phyloP scores from a whole-genome alignment of 306 rosid species.

The Quercus berberidifolia region DNA sequence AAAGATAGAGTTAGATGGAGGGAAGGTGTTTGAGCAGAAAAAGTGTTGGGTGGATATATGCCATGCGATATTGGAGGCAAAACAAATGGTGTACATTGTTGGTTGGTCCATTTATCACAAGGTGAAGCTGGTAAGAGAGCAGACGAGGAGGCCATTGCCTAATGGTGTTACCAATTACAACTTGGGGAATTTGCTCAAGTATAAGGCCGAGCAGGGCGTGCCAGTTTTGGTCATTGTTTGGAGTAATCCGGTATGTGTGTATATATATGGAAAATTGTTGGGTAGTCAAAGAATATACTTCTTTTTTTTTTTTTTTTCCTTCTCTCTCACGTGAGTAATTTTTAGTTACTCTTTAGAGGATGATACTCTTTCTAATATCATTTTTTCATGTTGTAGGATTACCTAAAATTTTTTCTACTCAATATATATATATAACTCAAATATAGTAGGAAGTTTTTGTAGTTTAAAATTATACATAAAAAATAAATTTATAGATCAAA shows the following conservation, averaged over 20 bases:
- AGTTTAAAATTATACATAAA: too few species aligned
- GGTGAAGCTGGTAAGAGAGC: conserved; percentile 91
- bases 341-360: too few species aligned
- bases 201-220: conserved; percentile 83
- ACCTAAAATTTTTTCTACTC: too few species aligned
- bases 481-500: too few species aligned
- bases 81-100: conserved; percentile 78
- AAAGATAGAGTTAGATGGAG: conserved; percentile 59
- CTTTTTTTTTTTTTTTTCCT: too few species aligned
- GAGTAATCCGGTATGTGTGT: conserved; percentile 64
- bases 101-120: conserved; percentile 91
- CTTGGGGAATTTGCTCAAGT: conserved; percentile 85
- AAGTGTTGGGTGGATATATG: conserved; percentile 97
- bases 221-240: conserved; percentile 85
- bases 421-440: too few species aligned
- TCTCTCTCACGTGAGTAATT: too few species aligned
- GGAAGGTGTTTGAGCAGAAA: conserved; percentile 45
- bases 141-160: conserved; percentile 57
- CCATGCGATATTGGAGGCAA: conserved; percentile 86
- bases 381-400: accelerated
- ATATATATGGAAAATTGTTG: too few species aligned
- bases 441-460: too few species aligned
- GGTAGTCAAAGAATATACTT: too few species aligned
- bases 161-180: conserved; percentile 66
- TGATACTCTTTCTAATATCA: too few species aligned